A percentile compares a stretch with the other conserved stretches of the same genome.
Evolutionary conservation across 202 grass and related monocot species (phyloP).

Genomic region (Carex arenaria): DNA sequence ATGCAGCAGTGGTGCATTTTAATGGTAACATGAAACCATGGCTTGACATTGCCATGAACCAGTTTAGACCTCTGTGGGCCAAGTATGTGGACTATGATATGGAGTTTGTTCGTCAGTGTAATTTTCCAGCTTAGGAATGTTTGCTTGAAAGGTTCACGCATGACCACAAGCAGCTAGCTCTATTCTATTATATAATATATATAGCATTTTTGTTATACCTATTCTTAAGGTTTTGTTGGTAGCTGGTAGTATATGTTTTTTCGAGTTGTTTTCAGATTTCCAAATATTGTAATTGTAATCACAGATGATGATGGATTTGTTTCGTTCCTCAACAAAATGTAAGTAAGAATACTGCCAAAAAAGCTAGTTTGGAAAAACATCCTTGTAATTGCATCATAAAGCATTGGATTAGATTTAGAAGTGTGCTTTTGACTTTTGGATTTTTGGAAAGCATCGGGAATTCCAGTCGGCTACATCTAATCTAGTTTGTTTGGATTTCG

Average conservation of each 20-base stretch:
- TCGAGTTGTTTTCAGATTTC: neutral
- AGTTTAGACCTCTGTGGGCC: constrained; percentile 84
- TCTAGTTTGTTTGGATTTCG: neutral
- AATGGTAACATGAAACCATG: constrained; percentile 99
- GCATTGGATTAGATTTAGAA: neutral
- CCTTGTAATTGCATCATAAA: too few species aligned
- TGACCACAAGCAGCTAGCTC: neutral
- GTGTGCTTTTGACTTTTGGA: neutral
- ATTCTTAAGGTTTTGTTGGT: neutral
- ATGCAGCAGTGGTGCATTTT: constrained; percentile 95
- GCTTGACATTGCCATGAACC: constrained; percentile 97
- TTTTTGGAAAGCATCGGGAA: neutral
- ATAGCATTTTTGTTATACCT: neutral
- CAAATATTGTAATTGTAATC: neutral
- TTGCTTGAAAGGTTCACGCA: neutral
- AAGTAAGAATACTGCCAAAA: neutral
- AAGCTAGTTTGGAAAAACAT: neutral
- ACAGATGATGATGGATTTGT: neutral
- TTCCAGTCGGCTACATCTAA: neutral
- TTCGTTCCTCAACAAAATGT: neutral
- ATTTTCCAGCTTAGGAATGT: constrained; percentile 54
- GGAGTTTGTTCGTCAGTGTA: constrained; percentile 69
- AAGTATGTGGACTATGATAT: constrained; percentile 88
- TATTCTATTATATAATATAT: neutral
- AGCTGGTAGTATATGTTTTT: neutral